Evolutionary conservation across 352 stramenopile species (phyloP), one percentile per base, ranked within the genome.

Genomic region (Globisporangium cystogenes): DNA sequence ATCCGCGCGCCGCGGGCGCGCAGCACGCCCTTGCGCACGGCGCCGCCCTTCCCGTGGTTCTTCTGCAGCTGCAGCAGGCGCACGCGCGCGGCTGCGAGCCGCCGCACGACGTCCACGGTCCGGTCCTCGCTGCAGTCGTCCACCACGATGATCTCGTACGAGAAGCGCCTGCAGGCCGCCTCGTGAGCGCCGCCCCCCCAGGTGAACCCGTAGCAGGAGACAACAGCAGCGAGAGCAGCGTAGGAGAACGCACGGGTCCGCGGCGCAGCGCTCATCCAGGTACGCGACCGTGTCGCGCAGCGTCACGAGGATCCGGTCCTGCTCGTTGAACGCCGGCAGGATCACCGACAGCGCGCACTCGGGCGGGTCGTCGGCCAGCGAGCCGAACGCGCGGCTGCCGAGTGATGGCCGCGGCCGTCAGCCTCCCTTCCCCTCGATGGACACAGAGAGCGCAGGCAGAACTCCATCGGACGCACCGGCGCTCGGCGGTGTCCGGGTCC

Each of bases 281-380:
- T 94, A 98, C 27, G 79, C 65, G 46, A 98, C 60, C 4, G 91
- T 92, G 46, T 88, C 86, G 49, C 94, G 57, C 12, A 98, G 69
- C 64, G 97, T 98, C 45, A 88, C 81, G 3, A 89, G 65, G 57
- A 98, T 90, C 33, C 95, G 81, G 37, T 97, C 67, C 62, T 96
- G 62, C 62, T 98, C 95, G 59, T 98, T 98, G 73, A 95, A 98
- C 26, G 95, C 95, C 15, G 95, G 94, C 35, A 98, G 85, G 44
- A 98, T 77, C 20, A 98, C 78, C 14, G 85, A 96, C 29, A 98
- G 63, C 45, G 83, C 75, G 27, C 82, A 56, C 26, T 71, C 63
- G 1, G 80, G 49, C 26, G 58, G 48, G 39, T 87, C 76, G 45
- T 91, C 73, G 0, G 76, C 59, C 29, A 92, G 57, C 29, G 78